Evolutionary conservation across 2,329 filamentous ascomycete species (phyloP), one percentile per base, ranked within the genome.

Genomic region (Aspergillus ibericus): DNA sequence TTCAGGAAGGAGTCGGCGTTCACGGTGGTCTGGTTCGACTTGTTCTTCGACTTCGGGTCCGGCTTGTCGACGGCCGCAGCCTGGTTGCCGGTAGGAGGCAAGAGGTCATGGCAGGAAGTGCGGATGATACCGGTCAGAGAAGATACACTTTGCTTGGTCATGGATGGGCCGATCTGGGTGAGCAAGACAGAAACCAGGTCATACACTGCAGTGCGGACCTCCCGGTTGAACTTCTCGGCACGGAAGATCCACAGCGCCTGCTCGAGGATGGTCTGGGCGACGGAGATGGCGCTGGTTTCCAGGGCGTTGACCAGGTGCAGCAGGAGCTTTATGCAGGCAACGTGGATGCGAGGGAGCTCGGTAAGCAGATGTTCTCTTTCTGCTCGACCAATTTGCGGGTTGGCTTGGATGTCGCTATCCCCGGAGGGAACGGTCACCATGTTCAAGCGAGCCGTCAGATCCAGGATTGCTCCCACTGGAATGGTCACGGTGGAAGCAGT

Each of bases 321-420:
- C 20, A 91, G 75, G 1, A 96, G 75, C 20, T 83, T 75, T 55
- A 96, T 77, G n/a, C 85, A 83, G 13, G 89, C 86, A 13, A 87
- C 75, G 68, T 97, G 92, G 38, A 97, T 84, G 9, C 83, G 81
- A 4, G 93, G 90, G 10, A 97, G 81, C 16, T 85, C 80, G 48
- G 83, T 78, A 85, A 90, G 93, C 3, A 97, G 81, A 46, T 88
- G 85, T 54, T 96, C 91, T 60, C 88, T 88, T 75, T 97, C 93
- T 51, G 96, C 90, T 60, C 89, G 85, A 32, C 87, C 83, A 62
- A 95, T 85, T 62, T 91, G 88, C 7, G 87, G 81, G 66, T 92
- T 93, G 59, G 87, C 80, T 60, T 88, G 84, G n/a, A 85, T 78
- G 25, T 70, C 60, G 72, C 77, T 70, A 69, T 81, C 63, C 50